These are phyloP conservation scores for Ceraceosorus bombacis DNA, from an alignment of 1,284 basidiomycete genomes.

Conservation along the genomic window DNA sequence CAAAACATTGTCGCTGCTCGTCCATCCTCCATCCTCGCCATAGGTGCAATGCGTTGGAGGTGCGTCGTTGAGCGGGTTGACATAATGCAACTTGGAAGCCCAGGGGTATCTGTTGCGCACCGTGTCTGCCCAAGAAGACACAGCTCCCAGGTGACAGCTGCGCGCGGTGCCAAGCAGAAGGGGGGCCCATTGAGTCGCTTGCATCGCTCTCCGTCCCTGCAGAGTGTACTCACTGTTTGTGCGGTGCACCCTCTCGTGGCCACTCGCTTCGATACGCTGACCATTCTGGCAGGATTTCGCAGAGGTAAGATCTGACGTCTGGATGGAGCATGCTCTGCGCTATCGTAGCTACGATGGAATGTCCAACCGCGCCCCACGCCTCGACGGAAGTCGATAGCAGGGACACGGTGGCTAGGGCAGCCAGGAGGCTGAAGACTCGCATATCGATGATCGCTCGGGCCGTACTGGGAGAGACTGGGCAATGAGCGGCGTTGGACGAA, in stretches of 20 bases:
- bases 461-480: too few relatives aligned
- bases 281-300: conserved; percentile 57
- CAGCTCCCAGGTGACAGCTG: conserved; percentile 51
- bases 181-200: background rate
- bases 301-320: conserved; percentile 62
- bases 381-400: background rate
- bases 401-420: too few relatives aligned
- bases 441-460: too few relatives aligned
- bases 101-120: conserved; percentile 44
- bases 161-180: conserved; percentile 1
- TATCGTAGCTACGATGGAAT: conserved; percentile 84
- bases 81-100: conserved; percentile 62
- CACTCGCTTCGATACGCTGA: conserved; percentile 17
- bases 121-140: conserved; percentile 70
- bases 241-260: conserved; percentile 10
- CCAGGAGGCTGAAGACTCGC: too few relatives aligned
- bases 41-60: conserved; percentile 69
- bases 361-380: conserved; percentile 57
- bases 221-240: conserved; percentile 8
- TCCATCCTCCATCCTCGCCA: conserved; percentile 66
- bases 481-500: too few relatives aligned
- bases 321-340: conserved; percentile 83
- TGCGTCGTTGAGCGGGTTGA: conserved; percentile 66
- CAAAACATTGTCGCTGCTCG: conserved; percentile 36
- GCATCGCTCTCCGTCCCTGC: background rate